A percentile compares a stretch with the other conserved stretches of the same genome.
Evolutionary conservation across 1,284 basidiomycete genomes (phyloP).

Genomic region (Paramarasmius palmivorus): DNA sequence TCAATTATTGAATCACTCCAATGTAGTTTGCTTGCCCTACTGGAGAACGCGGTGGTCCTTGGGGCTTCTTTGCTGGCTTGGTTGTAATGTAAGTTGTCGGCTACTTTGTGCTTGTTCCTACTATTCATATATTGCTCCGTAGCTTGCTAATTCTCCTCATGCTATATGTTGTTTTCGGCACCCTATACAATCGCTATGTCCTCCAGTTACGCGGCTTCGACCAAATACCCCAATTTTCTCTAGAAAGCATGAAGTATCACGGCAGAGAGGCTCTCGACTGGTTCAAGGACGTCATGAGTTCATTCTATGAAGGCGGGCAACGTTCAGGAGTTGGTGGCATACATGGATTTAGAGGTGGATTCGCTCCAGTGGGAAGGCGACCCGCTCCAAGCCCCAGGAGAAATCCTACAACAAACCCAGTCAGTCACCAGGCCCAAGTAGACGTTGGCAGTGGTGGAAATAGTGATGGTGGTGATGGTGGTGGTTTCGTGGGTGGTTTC

Average conservation of each 20-base stretch:
- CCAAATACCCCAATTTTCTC: slow-evolving; percentile 66
- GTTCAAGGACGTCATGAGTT: slow-evolving; percentile 34
- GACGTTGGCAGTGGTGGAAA: slow-evolving; percentile 20
- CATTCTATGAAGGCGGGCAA: slow-evolving; percentile 16
- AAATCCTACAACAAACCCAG: slow-evolving; percentile 29
- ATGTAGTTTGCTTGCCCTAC: slow-evolving; percentile 65
- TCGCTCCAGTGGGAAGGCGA: slow-evolving; percentile 7
- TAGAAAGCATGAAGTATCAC: slow-evolving; percentile 49
- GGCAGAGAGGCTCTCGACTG: slow-evolving; percentile 40
- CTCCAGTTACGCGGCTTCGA: slow-evolving; percentile 62
- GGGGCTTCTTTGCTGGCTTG: slow-evolving; percentile 53
- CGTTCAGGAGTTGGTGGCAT: not conserved
- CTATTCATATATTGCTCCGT: slow-evolving; percentile 5
- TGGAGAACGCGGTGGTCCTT: slow-evolving; percentile 48
- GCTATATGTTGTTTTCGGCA: slow-evolving; percentile 59
- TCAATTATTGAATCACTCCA: slow-evolving; percentile 2
- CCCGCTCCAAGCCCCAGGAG: not conserved
- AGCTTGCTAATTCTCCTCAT: slow-evolving; percentile 57
- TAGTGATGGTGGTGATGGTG: slow-evolving; percentile 7
- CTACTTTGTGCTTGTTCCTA: not conserved
- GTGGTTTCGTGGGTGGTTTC: slow-evolving; percentile 18
- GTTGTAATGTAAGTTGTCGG: slow-evolving; percentile 48
- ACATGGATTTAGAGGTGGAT: slow-evolving; percentile 7
- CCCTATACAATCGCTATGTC: slow-evolving; percentile 69
- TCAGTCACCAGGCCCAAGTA: slow-evolving; percentile 42